Conservation (phyloP, 306 rosid species). For the Fagus sylvatica region DNA sequence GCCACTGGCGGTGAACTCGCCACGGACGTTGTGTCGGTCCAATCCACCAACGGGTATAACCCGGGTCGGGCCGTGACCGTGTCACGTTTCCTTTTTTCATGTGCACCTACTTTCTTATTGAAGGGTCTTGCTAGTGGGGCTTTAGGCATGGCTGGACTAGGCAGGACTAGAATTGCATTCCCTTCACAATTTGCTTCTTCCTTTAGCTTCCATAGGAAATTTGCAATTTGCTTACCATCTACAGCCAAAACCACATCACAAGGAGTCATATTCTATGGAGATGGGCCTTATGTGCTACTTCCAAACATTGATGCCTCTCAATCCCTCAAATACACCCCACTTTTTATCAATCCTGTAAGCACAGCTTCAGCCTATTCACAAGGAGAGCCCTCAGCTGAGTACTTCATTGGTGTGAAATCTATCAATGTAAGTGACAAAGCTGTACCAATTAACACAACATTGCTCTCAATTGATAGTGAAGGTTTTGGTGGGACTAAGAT, state of each 20-base stretch:
- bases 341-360: conserved; percentile 52
- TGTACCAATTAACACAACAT: conserved; percentile 31
- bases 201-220: conserved; percentile 55
- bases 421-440: conserved; percentile 34
- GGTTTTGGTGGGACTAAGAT: conserved; percentile 75
- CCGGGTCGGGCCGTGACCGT: conserved; percentile 42
- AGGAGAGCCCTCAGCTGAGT: conserved; percentile 51
- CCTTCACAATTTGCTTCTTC: conserved; percentile 56
- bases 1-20: conserved; percentile 57
- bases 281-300: conserved; percentile 48
- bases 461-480: conserved; percentile 34
- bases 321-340: conserved; percentile 41
- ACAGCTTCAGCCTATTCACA: conserved; percentile 46
- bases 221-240: conserved; percentile 51
- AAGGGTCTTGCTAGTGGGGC: conserved; percentile 46
- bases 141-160: conserved; percentile 65
- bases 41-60: conserved; percentile 54
- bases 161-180: conserved; percentile 44
- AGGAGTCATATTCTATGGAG: conserved; percentile 50
- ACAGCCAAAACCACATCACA: conserved; percentile 15
- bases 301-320: conserved; percentile 33
- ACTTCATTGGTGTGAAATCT: conserved; percentile 53
- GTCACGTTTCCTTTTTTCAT: conserved; percentile 39
- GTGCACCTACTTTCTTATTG: conserved; percentile 49
- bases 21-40: conserved; percentile 36